Evolutionary conservation across 2,329 filamentous ascomycete genomes (phyloP).

Genomic region (Cephalotrichum gorgonifer): DNA sequence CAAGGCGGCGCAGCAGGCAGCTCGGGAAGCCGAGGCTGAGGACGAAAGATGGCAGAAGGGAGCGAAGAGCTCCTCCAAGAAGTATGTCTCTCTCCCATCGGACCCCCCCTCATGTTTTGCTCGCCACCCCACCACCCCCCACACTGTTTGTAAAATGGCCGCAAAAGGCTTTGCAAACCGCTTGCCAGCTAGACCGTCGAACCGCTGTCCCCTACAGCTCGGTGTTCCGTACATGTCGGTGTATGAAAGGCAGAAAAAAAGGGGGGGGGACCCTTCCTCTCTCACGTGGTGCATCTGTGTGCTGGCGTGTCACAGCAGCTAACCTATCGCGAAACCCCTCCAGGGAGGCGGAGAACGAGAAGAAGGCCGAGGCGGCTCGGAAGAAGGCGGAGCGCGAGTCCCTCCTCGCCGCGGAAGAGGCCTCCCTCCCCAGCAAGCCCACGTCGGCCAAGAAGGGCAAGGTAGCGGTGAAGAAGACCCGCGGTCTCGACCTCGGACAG

Average conservation of each 20-base stretch:
- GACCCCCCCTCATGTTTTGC: not conserved
- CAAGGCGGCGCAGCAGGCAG: conserved; percentile 64
- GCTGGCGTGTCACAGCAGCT: not conserved
- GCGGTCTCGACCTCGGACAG: conserved; percentile 64
- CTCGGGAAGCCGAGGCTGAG: conserved; percentile 57
- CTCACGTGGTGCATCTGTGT: not conserved
- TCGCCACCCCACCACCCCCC: not conserved
- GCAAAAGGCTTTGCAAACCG: too few species aligned
- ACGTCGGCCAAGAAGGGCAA: conserved; percentile 58
- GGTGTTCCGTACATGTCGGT: too few species aligned
- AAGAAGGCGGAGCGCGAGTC: conserved; percentile 93
- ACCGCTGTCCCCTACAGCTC: too few species aligned
- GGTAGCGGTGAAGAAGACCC: conserved; percentile 56
- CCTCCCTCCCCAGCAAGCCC: conserved; percentile 43
- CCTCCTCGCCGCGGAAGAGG: conserved; percentile 73
- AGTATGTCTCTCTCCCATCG: conserved; percentile 51
- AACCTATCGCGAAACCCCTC: not conserved
- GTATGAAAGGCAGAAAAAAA: too few species aligned
- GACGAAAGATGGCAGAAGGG: conserved; percentile 76
- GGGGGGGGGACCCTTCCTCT: too few species aligned
- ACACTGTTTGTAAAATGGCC: too few species aligned
- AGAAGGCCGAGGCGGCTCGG: conserved; percentile 69
- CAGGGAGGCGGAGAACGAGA: conserved; percentile 76
- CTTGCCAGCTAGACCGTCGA: too few species aligned
- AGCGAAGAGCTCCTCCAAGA: conserved; percentile 74